Percentiles rank a stretch among this genome's conserved stretches.
Evolutionary conservation across 805 yeast genomes (phyloP).

Genomic region (Kuraishia piskuri): DNA sequence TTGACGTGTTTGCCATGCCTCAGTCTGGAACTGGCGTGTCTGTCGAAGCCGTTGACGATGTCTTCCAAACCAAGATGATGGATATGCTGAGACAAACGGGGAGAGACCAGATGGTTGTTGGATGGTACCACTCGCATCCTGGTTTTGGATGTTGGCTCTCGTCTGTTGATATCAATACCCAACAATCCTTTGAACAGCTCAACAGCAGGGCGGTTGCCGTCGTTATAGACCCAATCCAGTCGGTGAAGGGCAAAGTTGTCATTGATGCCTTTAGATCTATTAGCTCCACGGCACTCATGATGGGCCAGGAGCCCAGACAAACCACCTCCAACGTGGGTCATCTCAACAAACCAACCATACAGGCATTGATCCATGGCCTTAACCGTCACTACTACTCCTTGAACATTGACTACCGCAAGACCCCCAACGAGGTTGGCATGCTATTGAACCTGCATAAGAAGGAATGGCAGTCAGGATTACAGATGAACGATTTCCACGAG

Average conservation of each 20-base stretch:
- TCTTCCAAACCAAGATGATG: conserved; percentile 98
- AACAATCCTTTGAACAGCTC: conserved; percentile 94
- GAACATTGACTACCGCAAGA: conserved; percentile 90
- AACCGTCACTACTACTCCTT: conserved; percentile 95
- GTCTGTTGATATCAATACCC: conserved; percentile 94
- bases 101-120: conserved; percentile 98
- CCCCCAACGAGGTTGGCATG: conserved; percentile 89
- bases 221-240: conserved; percentile 96
- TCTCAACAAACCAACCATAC: conserved; percentile 91
- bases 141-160: conserved; percentile 99
- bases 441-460: conserved; percentile 87
- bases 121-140: conserved; percentile 99
- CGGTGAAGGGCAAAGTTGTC: conserved; percentile 97
- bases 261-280: conserved; percentile 97
- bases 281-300: conserved; percentile 78
- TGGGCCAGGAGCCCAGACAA: conserved; percentile 97
- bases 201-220: conserved; percentile 96
- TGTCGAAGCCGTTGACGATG: conserved; percentile 98
- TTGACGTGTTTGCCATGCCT: conserved; percentile 99
- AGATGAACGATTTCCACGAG: conserved; percentile 64
- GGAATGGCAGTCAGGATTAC: conserved; percentile 91
- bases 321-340: conserved; percentile 94
- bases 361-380: conserved; percentile 93
- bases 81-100: conserved; percentile 99
- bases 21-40: conserved; percentile 95